A percentile compares a stretch with the other conserved stretches of the same genome.
Evolutionary conservation across 305 asterid genomes (phyloP).

Genomic region (Fraxinus velutina): DNA sequence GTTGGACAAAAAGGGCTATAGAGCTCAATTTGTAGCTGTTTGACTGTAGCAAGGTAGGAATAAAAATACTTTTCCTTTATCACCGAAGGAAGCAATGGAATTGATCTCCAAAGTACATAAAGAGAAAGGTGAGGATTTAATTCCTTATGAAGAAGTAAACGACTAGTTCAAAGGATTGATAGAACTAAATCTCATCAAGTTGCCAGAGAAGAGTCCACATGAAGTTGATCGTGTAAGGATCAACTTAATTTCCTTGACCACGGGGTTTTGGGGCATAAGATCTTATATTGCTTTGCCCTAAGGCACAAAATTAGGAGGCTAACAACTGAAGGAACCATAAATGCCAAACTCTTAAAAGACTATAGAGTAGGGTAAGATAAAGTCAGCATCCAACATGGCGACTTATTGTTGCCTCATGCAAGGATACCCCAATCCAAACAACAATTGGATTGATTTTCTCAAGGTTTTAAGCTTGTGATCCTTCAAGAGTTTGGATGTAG

Average conservation of each 20-base stretch:
- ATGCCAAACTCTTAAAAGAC: not conserved
- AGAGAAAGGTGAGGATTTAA: not conserved
- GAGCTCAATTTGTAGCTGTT: not conserved
- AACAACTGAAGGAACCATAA: not conserved
- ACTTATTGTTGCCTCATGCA: not conserved
- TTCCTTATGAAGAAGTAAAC: not conserved
- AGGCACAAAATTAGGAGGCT: not conserved
- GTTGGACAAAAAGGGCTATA: not conserved
- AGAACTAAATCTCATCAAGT: not conserved
- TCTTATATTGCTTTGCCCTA: not conserved
- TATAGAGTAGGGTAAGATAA: not conserved
- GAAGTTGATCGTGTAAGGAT: not conserved
- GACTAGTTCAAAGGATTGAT: not conserved
- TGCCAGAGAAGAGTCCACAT: not conserved
- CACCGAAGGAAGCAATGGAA: not conserved
- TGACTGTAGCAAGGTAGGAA: not conserved
- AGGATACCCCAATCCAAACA: not conserved
- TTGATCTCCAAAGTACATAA: not conserved
- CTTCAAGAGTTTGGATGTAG: slow-evolving; percentile 10
- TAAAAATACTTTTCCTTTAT: not conserved
- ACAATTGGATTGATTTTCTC: not conserved
- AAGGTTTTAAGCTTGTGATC: not conserved
- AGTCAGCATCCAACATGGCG: not conserved
- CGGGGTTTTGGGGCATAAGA: not conserved
- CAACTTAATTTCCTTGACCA: not conserved